phyloP scores from a whole-genome alignment of 768 basidiomycete species.

The Holtermanniella nyarrowii region DNA sequence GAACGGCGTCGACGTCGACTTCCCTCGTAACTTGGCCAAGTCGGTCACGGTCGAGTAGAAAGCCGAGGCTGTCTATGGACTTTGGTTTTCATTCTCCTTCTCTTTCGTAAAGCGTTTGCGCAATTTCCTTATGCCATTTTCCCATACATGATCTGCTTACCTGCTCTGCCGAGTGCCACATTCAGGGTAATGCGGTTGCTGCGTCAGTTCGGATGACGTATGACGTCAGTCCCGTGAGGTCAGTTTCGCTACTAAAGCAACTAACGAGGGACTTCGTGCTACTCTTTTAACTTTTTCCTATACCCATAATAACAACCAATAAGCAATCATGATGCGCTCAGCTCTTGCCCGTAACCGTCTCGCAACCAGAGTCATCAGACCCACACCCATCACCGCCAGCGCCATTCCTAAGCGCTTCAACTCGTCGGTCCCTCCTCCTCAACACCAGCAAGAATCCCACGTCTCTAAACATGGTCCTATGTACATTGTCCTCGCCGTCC shows the following conservation, averaged over 20 bases:
- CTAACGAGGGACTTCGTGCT: too few species aligned
- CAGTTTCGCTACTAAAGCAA: too few species aligned
- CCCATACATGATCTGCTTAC: neutral
- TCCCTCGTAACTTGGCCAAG: slow-evolving; percentile 78
- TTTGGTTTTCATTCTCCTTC: neutral
- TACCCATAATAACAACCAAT: too few species aligned
- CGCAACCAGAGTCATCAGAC: neutral
- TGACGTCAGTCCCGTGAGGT: too few species aligned
- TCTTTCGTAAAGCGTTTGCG: neutral
- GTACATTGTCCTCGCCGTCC: slow-evolving; percentile 30
- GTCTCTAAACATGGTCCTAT: slow-evolving; percentile 15
- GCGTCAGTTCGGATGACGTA: too few species aligned
- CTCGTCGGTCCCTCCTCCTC: slow-evolving; percentile 6
- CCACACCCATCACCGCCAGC: neutral
- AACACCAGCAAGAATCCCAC: slow-evolving; percentile 1
- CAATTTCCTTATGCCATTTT: neutral
- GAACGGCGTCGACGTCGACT: slow-evolving; percentile 96
- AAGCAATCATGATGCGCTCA: neutral
- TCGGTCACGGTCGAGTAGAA: slow-evolving; percentile 34
- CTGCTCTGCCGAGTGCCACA: too few species aligned
- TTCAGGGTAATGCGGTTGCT: too few species aligned
- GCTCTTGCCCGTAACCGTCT: neutral
- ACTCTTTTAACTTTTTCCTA: too few species aligned
- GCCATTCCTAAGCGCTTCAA: neutral
- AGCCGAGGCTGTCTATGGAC: neutral